These are phyloP conservation scores for Lachnellula suecica DNA, from an alignment of 2,329 filamentous ascomycete species.

Conservation along the genomic window DNA sequence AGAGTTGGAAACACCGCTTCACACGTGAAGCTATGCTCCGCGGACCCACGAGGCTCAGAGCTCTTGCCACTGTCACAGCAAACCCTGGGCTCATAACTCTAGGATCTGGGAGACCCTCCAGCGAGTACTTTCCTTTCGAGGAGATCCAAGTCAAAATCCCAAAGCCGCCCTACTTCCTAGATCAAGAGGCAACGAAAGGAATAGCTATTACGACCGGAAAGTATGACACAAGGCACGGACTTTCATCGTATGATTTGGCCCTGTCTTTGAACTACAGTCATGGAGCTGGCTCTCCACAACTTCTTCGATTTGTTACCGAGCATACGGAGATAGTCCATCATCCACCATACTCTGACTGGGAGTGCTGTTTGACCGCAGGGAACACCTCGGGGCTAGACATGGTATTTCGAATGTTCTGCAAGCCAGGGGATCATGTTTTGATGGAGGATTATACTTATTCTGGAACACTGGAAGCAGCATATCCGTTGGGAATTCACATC, in stretches of 20 bases:
- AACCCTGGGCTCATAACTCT: conserved; percentile 78
- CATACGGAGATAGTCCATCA: conserved; percentile 88
- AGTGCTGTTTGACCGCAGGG: conserved; percentile 75
- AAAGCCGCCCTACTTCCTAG: conserved; percentile 63
- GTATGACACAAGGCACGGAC: conserved; percentile 68
- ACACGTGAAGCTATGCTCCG: neutral
- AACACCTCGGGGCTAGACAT: conserved; percentile 83
- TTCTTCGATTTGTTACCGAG: conserved; percentile 85
- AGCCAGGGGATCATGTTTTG: conserved; percentile 71
- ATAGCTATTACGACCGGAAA: conserved; percentile 68
- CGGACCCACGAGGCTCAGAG: neutral
- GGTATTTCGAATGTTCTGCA: conserved; percentile 74
- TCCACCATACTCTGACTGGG: conserved; percentile 88
- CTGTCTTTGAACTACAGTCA: conserved; percentile 91
- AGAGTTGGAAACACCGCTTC: neutral
- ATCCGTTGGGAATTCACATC: neutral
- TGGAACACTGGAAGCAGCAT: neutral
- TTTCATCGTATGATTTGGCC: conserved; percentile 64
- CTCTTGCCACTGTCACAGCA: neutral
- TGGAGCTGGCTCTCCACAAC: conserved; percentile 75
- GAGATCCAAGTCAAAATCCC: conserved; percentile 73
- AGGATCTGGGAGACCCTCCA: conserved; percentile 82
- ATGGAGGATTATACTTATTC: conserved; percentile 73
- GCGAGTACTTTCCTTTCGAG: conserved; percentile 88
- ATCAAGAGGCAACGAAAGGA: conserved; percentile 60